Base-by-base conservation (phyloP, 257 asterid species). In the Solanum piurae region DNA sequence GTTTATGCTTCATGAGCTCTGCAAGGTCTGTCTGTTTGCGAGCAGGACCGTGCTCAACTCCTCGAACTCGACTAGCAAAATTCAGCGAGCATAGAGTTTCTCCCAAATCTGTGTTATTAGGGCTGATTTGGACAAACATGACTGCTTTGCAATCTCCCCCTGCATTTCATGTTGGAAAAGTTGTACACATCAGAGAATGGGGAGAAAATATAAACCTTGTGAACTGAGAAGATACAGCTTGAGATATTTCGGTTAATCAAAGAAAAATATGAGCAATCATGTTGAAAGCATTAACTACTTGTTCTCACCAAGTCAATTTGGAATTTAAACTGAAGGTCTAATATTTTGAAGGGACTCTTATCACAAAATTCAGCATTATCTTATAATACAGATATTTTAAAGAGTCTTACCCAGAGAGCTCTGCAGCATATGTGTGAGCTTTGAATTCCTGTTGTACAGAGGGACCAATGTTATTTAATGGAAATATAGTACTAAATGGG, bases 391-490 rank as follows among this genome's bases (percentile, higher is more conserved):
- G 68, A 82, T 49, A 69, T 29, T 55, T 49, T 49, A 49, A 82
- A 31, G 86, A 71, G 73, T 84, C 94, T 89, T 89, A 95, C 99
- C 99, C 74, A 97, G 91, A 86, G 99, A 97, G 87, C 98, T 96
- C 91, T 97, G 99, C 93, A 97, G 96, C 92, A 97, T 90, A 91
- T 96, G 99, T 52, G 99, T 97, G 90, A 97, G 99, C 92, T 97
- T 97, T 14, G 99, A 97, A 91, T 97, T 97, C 95, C 99, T 96
- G 98, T 79, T 36, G 88, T 44, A 68, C 86, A 86, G 79, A 89
- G 38, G 88, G 87, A 89, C 73, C 33, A 84, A 88, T 49, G 87
- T 80, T 83, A 76, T 77, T 87, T 42, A 86, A 34, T 14, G 11
- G 79, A 85, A 31, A 87, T 60, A 77, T 44, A 74, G 62, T 69